Conservation (phyloP, 208 protist species). For the Trypanosoma melophagium region DNA sequence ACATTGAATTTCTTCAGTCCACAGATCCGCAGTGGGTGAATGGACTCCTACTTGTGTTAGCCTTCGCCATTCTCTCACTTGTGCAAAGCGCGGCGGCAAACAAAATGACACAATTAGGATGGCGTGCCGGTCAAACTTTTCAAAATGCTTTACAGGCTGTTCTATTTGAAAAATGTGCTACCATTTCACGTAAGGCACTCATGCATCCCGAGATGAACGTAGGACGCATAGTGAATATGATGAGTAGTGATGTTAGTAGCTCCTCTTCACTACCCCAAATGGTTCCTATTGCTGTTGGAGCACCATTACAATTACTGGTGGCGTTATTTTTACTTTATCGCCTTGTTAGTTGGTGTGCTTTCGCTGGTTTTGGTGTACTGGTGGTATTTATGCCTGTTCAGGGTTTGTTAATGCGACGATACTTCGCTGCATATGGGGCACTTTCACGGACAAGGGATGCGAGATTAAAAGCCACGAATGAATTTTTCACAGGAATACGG, state of each 20-base stretch:
- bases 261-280: constrained; percentile 46
- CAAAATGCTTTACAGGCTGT: constrained; percentile 55
- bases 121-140: constrained; percentile 46
- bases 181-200: constrained; percentile 35
- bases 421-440: constrained; percentile 24
- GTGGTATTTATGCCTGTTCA: constrained; percentile 72
- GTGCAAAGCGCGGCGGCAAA: constrained; percentile 47
- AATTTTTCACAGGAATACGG: constrained; percentile 92
- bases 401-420: constrained; percentile 38
- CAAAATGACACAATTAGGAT: constrained; percentile 53
- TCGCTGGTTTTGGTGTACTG: constrained; percentile 70
- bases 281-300: constrained; percentile 53
- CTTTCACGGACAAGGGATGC: constrained; percentile 66
- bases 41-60: constrained; percentile 44
- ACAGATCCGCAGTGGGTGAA: constrained; percentile 23
- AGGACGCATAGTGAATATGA: constrained; percentile 87
- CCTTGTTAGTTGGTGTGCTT: constrained; percentile 62
- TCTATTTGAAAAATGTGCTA: constrained; percentile 81
- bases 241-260: constrained; percentile 67
- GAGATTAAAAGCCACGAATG: constrained; percentile 89
- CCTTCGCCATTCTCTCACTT: constrained; percentile 44
- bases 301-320: constrained; percentile 67
- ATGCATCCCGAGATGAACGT: constrained; percentile 68
- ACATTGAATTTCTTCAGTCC: constrained; percentile 21
- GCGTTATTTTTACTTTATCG: constrained; percentile 44